Conservation (phyloP, 495 filamentous ascomycete genomes). For the Aspergillus homomorphus region DNA sequence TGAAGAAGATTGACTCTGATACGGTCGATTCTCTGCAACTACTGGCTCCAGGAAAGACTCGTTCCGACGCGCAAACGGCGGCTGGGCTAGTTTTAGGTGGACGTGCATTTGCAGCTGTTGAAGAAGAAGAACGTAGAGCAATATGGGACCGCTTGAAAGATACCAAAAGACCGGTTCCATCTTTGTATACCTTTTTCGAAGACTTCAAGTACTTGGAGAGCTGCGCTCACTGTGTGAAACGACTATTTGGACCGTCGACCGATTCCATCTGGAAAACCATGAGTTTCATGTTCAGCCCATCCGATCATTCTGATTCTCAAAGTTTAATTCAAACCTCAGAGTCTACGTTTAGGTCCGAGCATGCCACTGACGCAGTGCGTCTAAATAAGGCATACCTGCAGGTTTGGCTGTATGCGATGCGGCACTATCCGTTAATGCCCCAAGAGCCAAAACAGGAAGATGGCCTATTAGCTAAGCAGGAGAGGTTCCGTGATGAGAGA, state of each 20-base stretch:
- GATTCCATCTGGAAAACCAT: conserved; percentile 17
- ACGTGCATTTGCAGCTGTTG: conserved; percentile 27
- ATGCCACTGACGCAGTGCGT: conserved; percentile 10
- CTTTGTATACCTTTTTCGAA: conserved; percentile 36
- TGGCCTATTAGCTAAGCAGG: no score
- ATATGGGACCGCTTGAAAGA: conserved; percentile 23
- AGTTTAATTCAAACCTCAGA: conserved; percentile 27
- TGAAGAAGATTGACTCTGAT: conserved; percentile 7
- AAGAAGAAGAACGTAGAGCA: conserved; percentile 17
- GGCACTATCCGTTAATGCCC: no score
- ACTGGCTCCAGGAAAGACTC: conserved; percentile 21
- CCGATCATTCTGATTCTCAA: neutral
- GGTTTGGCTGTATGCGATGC: no score
- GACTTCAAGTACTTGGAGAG: conserved; percentile 32
- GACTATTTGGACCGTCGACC: conserved; percentile 15
- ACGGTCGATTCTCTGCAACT: conserved; percentile 17
- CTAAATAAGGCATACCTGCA: no score
- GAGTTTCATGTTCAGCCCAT: conserved; percentile 2
- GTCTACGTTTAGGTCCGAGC: conserved; percentile 16
- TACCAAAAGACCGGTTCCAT: conserved; percentile 26
- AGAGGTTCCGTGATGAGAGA: no score
- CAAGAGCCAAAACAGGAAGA: no score
- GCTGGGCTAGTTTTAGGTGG: conserved; percentile 14
- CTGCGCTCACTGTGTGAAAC: conserved; percentile 29
- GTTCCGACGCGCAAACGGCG: conserved; percentile 7